phyloP scores from a whole-genome alignment of 371 early-diverging fungal genomes.

The Apophysomyces trapeziformis region DNA sequence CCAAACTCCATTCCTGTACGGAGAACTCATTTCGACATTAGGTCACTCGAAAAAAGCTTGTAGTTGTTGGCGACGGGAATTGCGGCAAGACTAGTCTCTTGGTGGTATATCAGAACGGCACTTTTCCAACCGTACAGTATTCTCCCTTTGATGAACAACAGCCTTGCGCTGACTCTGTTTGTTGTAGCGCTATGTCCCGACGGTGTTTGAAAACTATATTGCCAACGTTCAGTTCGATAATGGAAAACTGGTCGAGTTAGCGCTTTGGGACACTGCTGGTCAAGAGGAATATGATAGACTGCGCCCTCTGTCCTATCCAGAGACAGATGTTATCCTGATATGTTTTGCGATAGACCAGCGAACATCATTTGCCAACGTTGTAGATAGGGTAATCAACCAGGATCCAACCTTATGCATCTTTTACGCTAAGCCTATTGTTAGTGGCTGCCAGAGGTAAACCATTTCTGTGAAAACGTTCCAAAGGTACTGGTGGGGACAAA shows the following conservation, averaged over 20 bases:
- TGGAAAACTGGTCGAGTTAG: conserved; percentile 65
- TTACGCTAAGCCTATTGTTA: conserved; percentile 21
- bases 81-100: conserved; percentile 89
- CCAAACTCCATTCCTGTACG: background rate
- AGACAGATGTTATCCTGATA: conserved; percentile 75
- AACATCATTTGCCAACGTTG: conserved; percentile 72
- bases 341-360: conserved; percentile 71
- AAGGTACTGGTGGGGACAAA: conserved; percentile 91
- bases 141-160: background rate
- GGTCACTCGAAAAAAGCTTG: conserved; percentile 57
- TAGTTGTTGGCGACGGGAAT: conserved; percentile 70
- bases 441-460: conserved; percentile 87
- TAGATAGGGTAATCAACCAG: conserved; percentile 41
- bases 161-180: background rate
- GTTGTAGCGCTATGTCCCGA: conserved; percentile 65
- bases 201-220: conserved; percentile 79
- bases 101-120: conserved; percentile 82
- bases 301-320: conserved; percentile 78
- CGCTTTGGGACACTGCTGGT: conserved; percentile 82
- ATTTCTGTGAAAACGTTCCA: conserved; percentile 84
- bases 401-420: background rate
- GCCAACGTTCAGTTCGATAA: conserved; percentile 67
- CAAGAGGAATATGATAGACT: conserved; percentile 93
- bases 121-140: conserved; percentile 79
- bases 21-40: conserved; percentile 13